These are phyloP conservation scores for rapeseed (Brassica napus) DNA, from an alignment of 345 rosid species.

Conservation along the genomic window DNA sequence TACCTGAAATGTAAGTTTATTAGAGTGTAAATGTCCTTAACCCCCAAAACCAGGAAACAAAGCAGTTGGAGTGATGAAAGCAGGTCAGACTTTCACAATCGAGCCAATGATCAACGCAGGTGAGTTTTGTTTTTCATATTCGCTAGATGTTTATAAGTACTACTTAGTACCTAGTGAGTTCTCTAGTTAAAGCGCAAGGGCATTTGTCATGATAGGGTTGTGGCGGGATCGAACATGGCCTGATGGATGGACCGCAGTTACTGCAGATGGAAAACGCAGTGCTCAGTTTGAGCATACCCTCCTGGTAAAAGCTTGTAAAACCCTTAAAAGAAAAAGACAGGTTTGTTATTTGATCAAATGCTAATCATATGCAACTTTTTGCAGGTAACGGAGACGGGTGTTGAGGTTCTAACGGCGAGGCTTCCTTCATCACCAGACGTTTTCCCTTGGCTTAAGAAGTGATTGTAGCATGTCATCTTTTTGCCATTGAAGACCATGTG, in stretches of 20 bases:
- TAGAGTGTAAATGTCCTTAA: conserved; percentile 46
- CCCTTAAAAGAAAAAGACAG: not conserved
- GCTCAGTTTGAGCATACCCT: conserved; percentile 99
- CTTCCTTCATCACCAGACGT: conserved; percentile 76
- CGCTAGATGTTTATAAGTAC: not conserved
- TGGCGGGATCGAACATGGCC: conserved; percentile 98
- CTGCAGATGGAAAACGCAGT: too few relatives aligned
- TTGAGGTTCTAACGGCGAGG: conserved; percentile 86
- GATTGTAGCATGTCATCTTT: conserved; percentile 21
- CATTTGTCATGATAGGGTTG: conserved; percentile 49
- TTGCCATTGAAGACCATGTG: conserved; percentile 5
- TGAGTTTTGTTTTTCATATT: conserved; percentile 21
- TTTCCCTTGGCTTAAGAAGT: conserved; percentile 69
- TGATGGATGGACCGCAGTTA: conserved; percentile 97
- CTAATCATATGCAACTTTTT: not conserved
- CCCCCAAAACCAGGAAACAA: conserved; percentile 66
- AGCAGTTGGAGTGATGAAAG: conserved; percentile 97
- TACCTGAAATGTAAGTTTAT: too few relatives aligned
- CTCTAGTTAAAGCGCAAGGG: not conserved
- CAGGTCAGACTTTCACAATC: conserved; percentile 92
- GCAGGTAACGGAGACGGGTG: conserved; percentile 93
- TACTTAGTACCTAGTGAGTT: not conserved
- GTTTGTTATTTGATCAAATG: not conserved
- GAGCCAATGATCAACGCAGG: conserved; percentile 99
- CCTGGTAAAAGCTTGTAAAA: conserved; percentile 50